Conservation (phyloP, 805 yeast species). For the Metschnikowia matae region DNA sequence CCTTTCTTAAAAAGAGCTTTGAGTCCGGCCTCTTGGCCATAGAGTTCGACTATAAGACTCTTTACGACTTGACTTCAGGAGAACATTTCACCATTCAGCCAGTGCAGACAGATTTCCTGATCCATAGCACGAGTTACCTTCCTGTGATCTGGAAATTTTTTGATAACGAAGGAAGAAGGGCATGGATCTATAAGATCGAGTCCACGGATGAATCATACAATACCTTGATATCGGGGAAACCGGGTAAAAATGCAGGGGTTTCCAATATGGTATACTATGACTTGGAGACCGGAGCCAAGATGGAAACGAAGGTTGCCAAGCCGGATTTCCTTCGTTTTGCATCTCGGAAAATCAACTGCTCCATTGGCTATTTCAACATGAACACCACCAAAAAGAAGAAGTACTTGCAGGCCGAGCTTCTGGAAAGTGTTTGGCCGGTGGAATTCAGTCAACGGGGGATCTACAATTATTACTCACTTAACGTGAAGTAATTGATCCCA, state of each 20-base stretch:
- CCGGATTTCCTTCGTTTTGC: constrained; percentile 52
- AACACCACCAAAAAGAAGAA: constrained; percentile 29
- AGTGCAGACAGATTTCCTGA: constrained; percentile 26
- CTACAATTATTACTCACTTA: constrained; percentile 54
- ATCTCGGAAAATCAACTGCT: constrained; percentile 50
- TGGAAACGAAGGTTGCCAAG: constrained; percentile 41
- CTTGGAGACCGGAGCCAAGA: constrained; percentile 58
- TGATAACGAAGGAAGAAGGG: constrained; percentile 69
- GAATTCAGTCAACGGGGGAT: constrained; percentile 52
- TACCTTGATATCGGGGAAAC: constrained; percentile 18
- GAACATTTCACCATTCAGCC: constrained; percentile 28
- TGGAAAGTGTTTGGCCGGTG: constrained; percentile 48
- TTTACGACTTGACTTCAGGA: constrained; percentile 46
- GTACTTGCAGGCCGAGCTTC: constrained; percentile 26
- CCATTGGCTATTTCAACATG: constrained; percentile 47
- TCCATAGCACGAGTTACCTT: constrained; percentile 19
- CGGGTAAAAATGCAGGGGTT: constrained; percentile 7
- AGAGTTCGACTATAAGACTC: constrained; percentile 61
- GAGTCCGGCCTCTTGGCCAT: constrained; percentile 45
- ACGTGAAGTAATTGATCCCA: constrained; percentile 23
- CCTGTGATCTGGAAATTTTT: constrained; percentile 47
- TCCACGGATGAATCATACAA: constrained; percentile 30
- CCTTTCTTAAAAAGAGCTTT: constrained; percentile 27
- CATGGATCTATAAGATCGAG: constrained; percentile 64
- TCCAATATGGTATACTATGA: constrained; percentile 55